phyloP scores from a whole-genome alignment of 2,329 filamentous ascomycete species.

The Aspergillus ibericus region DNA sequence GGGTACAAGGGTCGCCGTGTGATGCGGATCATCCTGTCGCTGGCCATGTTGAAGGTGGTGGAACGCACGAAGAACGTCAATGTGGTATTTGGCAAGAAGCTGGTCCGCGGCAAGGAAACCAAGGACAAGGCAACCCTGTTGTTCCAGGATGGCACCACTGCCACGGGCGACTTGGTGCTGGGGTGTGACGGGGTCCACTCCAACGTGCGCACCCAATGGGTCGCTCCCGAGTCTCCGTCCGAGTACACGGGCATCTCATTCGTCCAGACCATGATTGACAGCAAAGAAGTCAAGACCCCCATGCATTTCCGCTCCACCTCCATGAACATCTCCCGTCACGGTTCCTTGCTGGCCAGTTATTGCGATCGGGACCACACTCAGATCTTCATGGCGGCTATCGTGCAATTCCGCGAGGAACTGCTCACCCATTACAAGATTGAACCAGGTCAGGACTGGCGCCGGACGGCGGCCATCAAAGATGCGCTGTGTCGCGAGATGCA shows the following conservation, averaged over 20 bases:
- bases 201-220: slow-evolving; percentile 33
- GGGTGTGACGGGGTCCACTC: slow-evolving; percentile 46
- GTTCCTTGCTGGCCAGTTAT: slow-evolving; percentile 38
- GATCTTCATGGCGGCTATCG: slow-evolving; percentile 40
- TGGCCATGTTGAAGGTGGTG: slow-evolving; percentile 42
- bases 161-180: slow-evolving; percentile 38
- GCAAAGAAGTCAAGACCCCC: slow-evolving; percentile 11
- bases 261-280: slow-evolving; percentile 36
- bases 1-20: slow-evolving; percentile 45
- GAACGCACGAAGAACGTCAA: slow-evolving; percentile 38
- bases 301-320: slow-evolving; percentile 42
- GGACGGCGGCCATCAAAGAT: slow-evolving; percentile 34
- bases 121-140: slow-evolving; percentile 31
- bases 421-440: slow-evolving; percentile 23
- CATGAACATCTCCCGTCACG: slow-evolving; percentile 38
- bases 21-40: slow-evolving; percentile 43
- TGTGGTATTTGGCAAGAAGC: slow-evolving; percentile 46
- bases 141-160: slow-evolving; percentile 40
- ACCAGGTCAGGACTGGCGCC: slow-evolving; percentile 35
- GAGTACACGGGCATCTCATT: slow-evolving; percentile 44
- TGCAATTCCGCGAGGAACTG: slow-evolving; percentile 32
- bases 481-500: slow-evolving; percentile 38
- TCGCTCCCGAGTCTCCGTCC: slow-evolving; percentile 35
- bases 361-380: slow-evolving; percentile 32
- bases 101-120: slow-evolving; percentile 37